phyloP scores from a whole-genome alignment of 2,329 filamentous ascomycete genomes.

The Calonectria naviculata region DNA sequence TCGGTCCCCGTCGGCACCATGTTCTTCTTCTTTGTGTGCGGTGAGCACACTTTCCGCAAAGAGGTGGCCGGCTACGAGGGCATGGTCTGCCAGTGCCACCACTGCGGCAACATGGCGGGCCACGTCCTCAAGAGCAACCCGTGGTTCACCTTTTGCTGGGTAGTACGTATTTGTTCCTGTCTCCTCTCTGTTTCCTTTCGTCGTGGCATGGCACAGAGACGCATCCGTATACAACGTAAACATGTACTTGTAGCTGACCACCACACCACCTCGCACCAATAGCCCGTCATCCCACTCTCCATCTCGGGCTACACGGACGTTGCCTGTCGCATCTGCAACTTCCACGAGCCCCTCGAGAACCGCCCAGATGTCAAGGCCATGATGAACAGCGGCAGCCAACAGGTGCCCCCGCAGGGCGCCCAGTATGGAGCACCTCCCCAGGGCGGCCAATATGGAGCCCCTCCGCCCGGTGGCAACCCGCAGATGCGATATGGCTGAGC shows the following conservation, averaged over 20 bases:
- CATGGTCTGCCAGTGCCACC: slow-evolving; percentile 71
- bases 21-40: slow-evolving; percentile 73
- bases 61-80: slow-evolving; percentile 71
- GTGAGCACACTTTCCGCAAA: slow-evolving; percentile 70
- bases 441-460: slow-evolving; percentile 43
- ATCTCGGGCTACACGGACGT: slow-evolving; percentile 76
- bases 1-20: slow-evolving; percentile 48
- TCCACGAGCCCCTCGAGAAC: slow-evolving; percentile 73
- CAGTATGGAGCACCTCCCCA: slow-evolving; percentile 46
- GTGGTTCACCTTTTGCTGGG: slow-evolving; percentile 85
- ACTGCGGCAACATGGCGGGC: slow-evolving; percentile 73
- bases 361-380: slow-evolving; percentile 67
- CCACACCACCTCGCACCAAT: neutral
- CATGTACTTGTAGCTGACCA: slow-evolving; percentile 29
- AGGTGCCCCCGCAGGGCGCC: slow-evolving; percentile 41
- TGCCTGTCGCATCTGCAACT: slow-evolving; percentile 80
- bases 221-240: neutral
- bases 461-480: slow-evolving; percentile 43
- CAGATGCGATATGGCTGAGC: slow-evolving; percentile 44
- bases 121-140: slow-evolving; percentile 72
- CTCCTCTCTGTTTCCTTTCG: neutral
- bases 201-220: no score
- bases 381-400: slow-evolving; percentile 53
- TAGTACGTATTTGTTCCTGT: slow-evolving; percentile 58
- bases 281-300: slow-evolving; percentile 79